phyloP scores from a whole-genome alignment of 2,329 filamentous ascomycete genomes.

The Claviceps quebecensis region DNA sequence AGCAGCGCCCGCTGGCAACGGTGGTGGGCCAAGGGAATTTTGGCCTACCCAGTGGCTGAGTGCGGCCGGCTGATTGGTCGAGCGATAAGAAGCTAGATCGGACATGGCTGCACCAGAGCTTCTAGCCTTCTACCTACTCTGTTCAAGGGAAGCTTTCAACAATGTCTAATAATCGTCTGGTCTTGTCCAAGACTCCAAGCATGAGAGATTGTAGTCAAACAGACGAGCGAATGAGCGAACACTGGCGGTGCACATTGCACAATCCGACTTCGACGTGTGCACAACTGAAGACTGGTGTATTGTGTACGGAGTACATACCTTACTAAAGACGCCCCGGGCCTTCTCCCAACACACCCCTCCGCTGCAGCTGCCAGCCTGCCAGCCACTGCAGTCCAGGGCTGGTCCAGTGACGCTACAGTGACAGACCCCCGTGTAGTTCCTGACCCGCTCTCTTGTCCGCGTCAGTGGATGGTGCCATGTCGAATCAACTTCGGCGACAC shows the following conservation, averaged over 20 bases:
- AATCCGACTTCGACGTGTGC: no score
- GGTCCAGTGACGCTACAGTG: slow-evolving; percentile 3
- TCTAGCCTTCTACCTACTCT: no score
- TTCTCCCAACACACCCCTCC: neutral
- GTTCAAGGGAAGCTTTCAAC: neutral
- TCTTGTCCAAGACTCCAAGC: neutral
- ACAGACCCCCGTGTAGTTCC: slow-evolving; percentile 1
- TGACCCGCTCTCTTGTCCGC: neutral
- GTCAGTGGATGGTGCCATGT: neutral
- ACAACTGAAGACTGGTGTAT: neutral
- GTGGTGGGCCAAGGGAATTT: neutral
- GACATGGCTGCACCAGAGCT: neutral
- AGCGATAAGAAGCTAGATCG: neutral
- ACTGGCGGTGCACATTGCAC: no score
- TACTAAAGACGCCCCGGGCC: neutral
- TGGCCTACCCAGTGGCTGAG: neutral
- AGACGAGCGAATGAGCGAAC: no score
- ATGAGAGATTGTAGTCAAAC: no score
- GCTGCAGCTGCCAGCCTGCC: neutral
- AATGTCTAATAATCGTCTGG: neutral
- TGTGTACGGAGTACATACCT: no score
- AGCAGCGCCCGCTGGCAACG: neutral
- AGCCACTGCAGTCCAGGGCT: neutral
- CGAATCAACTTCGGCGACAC: slow-evolving; percentile 3
- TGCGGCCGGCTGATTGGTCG: neutral